Percentiles rank a stretch among this genome's conserved stretches.
Evolutionary conservation across 495 filamentous ascomycete species (phyloP).

Genomic region (Penicillium waksmanii): DNA sequence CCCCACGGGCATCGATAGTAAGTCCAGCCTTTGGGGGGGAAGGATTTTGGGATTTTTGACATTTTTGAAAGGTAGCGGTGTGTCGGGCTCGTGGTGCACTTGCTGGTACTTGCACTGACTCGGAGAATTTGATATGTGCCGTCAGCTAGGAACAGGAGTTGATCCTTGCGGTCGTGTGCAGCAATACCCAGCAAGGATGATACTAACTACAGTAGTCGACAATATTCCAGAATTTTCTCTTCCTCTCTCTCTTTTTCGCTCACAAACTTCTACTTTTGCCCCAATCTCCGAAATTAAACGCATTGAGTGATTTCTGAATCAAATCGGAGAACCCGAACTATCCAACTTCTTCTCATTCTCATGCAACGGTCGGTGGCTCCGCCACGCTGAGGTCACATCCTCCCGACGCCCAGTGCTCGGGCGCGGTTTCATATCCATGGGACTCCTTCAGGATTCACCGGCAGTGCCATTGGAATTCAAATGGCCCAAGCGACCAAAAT

Average conservation of each 20-base stretch:
- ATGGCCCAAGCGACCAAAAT: not conserved
- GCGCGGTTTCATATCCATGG: constrained; percentile 6
- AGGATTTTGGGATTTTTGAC: not conserved
- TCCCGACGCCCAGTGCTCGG: constrained; percentile 4
- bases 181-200: not conserved
- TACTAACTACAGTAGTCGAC: not conserved
- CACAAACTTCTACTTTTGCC: not conserved
- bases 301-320: not conserved
- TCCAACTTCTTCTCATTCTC: not conserved
- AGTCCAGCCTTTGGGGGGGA: not conserved
- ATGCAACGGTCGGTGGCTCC: constrained; percentile 7
- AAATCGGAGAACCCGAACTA: not conserved
- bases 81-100: not conserved
- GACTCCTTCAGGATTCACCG: constrained; percentile 4
- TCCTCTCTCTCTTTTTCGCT: not conserved
- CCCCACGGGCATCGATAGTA: not conserved
- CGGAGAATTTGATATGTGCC: constrained; percentile 1
- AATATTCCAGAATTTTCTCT: not conserved
- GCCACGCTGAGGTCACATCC: not conserved
- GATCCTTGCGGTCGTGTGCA: not conserved
- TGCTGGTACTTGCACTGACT: not conserved
- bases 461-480: not conserved
- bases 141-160: not conserved
- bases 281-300: not conserved
- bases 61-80: not conserved